Evolutionary conservation across 2,329 filamentous ascomycete genomes (phyloP).

Genomic region (Ascochyta pisi): DNA sequence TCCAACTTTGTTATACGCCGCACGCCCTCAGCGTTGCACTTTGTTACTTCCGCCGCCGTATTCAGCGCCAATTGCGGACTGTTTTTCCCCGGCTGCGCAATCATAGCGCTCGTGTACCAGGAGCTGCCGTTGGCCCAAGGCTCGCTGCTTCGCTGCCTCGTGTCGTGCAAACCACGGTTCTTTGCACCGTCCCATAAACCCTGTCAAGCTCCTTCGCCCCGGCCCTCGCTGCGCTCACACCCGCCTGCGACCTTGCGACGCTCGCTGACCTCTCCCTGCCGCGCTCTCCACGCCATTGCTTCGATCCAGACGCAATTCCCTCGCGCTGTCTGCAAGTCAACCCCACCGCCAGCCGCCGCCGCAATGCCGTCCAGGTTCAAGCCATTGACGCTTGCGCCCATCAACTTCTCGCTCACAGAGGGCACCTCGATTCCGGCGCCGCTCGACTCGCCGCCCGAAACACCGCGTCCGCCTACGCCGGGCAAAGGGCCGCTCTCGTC

Average conservation of each 20-base stretch:
- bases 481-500: slow-evolving; percentile 50
- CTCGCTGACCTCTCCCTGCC: slow-evolving; percentile 18
- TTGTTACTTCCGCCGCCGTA: not conserved
- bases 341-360: slow-evolving; percentile 7
- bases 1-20: slow-evolving; percentile 14
- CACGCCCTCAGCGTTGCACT: not conserved
- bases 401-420: slow-evolving; percentile 53
- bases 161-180: slow-evolving; percentile 23
- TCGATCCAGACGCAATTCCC: slow-evolving; percentile 13
- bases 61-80: not conserved
- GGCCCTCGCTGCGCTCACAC: slow-evolving; percentile 41
- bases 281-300: slow-evolving; percentile 29
- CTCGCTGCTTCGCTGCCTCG: not conserved
- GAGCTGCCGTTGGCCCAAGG: slow-evolving; percentile 4
- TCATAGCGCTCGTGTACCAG: not conserved
- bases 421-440: slow-evolving; percentile 52
- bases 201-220: slow-evolving; percentile 33
- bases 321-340: slow-evolving; percentile 6
- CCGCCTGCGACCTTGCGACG: slow-evolving; percentile 27
- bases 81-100: slow-evolving; percentile 6
- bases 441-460: slow-evolving; percentile 48
- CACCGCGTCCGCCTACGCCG: slow-evolving; percentile 48
- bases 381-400: slow-evolving; percentile 46
- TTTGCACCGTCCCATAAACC: slow-evolving; percentile 25
- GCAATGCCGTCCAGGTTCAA: slow-evolving; percentile 45